Evolutionary conservation across 148 eudicot species (phyloP), one percentile per base, ranked within the genome.

Genomic region (Drosera capensis): DNA sequence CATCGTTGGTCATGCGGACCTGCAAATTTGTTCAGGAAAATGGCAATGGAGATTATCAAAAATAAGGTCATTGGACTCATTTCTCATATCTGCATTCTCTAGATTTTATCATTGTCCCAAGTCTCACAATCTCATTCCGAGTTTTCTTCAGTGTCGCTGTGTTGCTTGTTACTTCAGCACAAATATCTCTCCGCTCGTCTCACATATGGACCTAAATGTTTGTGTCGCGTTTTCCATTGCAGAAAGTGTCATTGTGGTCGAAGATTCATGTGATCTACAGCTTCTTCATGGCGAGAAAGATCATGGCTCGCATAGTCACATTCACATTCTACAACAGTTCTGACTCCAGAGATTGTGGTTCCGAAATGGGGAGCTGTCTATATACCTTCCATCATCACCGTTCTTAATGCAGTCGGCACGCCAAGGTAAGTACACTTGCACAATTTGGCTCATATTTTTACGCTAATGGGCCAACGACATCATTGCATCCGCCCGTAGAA

Each of bases 1-100:
- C 82, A 71, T 34, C 46, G 82, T 3, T 76, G 78, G 78, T 76
- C 74, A 1, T 76, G 82, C 49, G 82, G 82, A 19, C 82, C 82
- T 20, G 78, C 82, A 8, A 71, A 76, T 46, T 66, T 77, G 35
- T 77, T 77, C 46, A 53, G 67, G 56, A 72, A 77, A 66, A 77
- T 77, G 83, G 39, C 41, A 3, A 47, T 49, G 43, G 83, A 77
- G 40, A 77, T 77, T 34, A n/a, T 64, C 3, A 47, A 40, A 47
- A 70, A 73, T 25, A 61, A 63, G 69, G 79, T 73, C 7, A 12
- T 54, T 30, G n/a, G 5, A 9, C 16, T 24, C n/a, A 31, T 24
- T 25, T 15, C 43, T 24, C 40, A 14, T 0, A 11, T 0, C 5
- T 8, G 5, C 3, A 9, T 4, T 8, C 16, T 37, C 16, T 14